Evolutionary conservation across 1,284 basidiomycete species (phyloP), one percentile per base, ranked within the genome.

Genomic region (Trichosporon ovoides): DNA sequence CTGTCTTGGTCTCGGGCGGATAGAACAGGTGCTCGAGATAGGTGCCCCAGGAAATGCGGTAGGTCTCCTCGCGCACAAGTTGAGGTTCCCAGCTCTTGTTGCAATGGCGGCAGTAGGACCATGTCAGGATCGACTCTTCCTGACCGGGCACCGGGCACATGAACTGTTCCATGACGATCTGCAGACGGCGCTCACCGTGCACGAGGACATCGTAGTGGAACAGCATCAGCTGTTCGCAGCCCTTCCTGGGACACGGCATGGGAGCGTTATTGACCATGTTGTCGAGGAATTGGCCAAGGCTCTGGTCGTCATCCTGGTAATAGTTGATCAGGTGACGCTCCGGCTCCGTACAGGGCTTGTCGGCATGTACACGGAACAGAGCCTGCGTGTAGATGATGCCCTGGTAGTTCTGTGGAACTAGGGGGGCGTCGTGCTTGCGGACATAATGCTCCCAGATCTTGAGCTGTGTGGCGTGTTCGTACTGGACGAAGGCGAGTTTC

Each of bases 401-500:
- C 72, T 98, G 95, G 71, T 95, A 97, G 72, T 93, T 89, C 73
- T 94, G 91, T 28, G 95, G 89, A 38, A 89, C 83, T 66, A 96
- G 87, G 65, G 89, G 87, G 68, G 91, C 89, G 7, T 80, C 74
- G 74, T 91, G 88, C 76, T 89, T 86, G 52, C 87, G 83, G 13
- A 89, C 78, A 69, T 95, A 95, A 87, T 89, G 93, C 69, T 91
- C 87, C 91, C 93, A 97, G 18, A 92, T 83, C 50, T 87, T 85
- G 38, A 89, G 83, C 64, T 91, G 87, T 66, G 93, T 89, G 59
- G 87, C 85, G 62, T 94, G 88, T 58, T 86, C 85, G 79, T 85
- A 87, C 71, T 88, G 85, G 34, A 88, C 80, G 40, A 85, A 81
- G 38, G 82, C 83, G 49, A 89, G 82, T 19, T 81, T 82, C 68